Conservation (phyloP, 164 flowering plant genomes). For the Vitis rotundifolia region DNA sequence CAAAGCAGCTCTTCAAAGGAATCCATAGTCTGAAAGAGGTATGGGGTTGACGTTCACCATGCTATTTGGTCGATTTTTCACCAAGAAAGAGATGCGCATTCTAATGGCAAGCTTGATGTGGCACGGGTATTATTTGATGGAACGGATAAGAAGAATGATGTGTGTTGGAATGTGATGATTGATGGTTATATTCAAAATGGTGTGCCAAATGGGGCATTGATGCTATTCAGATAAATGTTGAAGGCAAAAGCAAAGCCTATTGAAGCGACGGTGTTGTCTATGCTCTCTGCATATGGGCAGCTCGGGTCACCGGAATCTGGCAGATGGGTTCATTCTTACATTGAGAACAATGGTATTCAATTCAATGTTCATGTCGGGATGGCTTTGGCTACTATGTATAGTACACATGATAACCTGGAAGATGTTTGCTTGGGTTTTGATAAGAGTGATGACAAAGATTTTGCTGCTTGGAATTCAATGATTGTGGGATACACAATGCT, state of each 20-base stretch:
- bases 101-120: conserved; percentile 42
- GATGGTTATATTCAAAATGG: conserved; percentile 73
- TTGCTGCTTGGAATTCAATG: conserved; percentile 80
- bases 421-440: conserved; percentile 69
- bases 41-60: too few relatives aligned
- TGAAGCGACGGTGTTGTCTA: conserved; percentile 56
- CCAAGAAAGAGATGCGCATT: too few relatives aligned
- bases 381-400: conserved; percentile 78
- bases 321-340: conserved; percentile 70
- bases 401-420: conserved; percentile 78
- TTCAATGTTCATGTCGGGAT: conserved; percentile 52
- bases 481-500: conserved; percentile 67
- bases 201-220: conserved; percentile 45
- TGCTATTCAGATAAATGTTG: conserved; percentile 59
- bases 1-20: too few relatives aligned
- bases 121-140: conserved; percentile 67
- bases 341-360: conserved; percentile 31
- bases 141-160: conserved; percentile 56
- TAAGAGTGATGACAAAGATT: conserved; percentile 47
- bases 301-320: conserved; percentile 70
- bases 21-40: too few relatives aligned
- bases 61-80: too few relatives aligned
- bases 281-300: conserved; percentile 71
- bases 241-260: conserved; percentile 38
- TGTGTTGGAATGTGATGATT: conserved; percentile 88